Conservation (phyloP, 1,284 basidiomycete species). For the Phylloboletellus chloephorus region DNA sequence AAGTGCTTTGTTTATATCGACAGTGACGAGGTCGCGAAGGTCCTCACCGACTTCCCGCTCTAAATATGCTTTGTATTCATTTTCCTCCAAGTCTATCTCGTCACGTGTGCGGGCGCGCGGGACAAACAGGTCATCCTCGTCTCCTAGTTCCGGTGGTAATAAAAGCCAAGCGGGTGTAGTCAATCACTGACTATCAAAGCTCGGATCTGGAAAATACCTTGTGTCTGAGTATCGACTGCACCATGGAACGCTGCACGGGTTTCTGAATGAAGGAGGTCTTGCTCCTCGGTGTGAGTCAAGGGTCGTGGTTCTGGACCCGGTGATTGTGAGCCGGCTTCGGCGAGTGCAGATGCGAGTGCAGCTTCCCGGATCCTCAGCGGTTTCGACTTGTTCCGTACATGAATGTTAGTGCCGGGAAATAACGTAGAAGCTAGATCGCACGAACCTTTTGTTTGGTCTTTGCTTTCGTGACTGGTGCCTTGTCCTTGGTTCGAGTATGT, state of each 20-base stretch:
- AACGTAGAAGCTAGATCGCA: neutral
- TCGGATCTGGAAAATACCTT: conserved; percentile 13
- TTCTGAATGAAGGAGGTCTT: conserved; percentile 70
- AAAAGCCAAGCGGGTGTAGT: neutral
- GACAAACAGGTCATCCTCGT: conserved; percentile 62
- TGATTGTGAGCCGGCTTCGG: conserved; percentile 49
- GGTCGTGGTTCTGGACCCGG: conserved; percentile 35
- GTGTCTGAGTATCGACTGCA: conserved; percentile 33
- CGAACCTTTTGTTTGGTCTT: conserved; percentile 51
- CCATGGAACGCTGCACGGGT: conserved; percentile 78
- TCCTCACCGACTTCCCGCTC: conserved; percentile 80
- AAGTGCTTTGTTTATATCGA: conserved; percentile 31
- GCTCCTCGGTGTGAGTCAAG: conserved; percentile 77
- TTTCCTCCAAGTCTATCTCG: conserved; percentile 68
- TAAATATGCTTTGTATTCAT: conserved; percentile 78
- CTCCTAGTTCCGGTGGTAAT: conserved; percentile 32
- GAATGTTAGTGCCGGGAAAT: conserved; percentile 3
- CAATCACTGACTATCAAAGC: neutral
- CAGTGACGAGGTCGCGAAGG: conserved; percentile 51
- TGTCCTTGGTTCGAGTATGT: conserved; percentile 41
- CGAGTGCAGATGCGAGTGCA: conserved; percentile 51
- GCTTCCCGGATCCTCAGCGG: conserved; percentile 59
- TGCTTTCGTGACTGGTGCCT: conserved; percentile 20
- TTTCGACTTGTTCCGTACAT: conserved; percentile 40
- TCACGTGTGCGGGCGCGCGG: conserved; percentile 74